Evolutionary conservation across 108 stramenopile genomes (phyloP).

Genomic region (Fistulifera pelliculosa): DNA sequence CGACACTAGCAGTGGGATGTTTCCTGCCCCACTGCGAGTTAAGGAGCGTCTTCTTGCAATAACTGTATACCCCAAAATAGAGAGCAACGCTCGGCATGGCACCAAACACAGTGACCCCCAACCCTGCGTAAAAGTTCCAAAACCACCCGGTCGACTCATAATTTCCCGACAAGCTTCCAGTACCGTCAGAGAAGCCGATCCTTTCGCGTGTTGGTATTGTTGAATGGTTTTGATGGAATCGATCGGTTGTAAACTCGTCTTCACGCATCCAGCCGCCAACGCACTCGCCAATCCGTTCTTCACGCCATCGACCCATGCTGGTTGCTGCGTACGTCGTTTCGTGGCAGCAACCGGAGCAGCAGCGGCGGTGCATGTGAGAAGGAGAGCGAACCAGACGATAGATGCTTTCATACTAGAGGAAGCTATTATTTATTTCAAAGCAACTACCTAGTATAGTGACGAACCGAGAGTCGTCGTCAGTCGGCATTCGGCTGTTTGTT

Average conservation of each 20-base stretch:
- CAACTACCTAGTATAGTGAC: too few species aligned
- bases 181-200: slow-evolving; percentile 32
- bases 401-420: too few species aligned
- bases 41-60: slow-evolving; percentile 55
- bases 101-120: slow-evolving; percentile 74
- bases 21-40: slow-evolving; percentile 11
- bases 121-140: slow-evolving; percentile 73
- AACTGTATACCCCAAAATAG: slow-evolving; percentile 86
- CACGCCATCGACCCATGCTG: slow-evolving; percentile 61
- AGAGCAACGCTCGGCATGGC: slow-evolving; percentile 80
- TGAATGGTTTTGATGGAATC: slow-evolving; percentile 94
- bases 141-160: slow-evolving; percentile 62
- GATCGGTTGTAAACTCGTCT: slow-evolving; percentile 82
- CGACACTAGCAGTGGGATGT: slow-evolving; percentile 39
- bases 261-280: slow-evolving; percentile 80
- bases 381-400: too few species aligned
- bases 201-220: slow-evolving; percentile 35
- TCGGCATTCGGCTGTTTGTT: too few species aligned
- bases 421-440: too few species aligned
- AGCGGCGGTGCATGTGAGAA: too few species aligned
- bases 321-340: too few species aligned
- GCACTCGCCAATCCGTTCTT: slow-evolving; percentile 84
- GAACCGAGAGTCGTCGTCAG: too few species aligned
- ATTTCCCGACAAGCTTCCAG: slow-evolving; percentile 51
- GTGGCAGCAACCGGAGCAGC: too few species aligned